A percentile compares a stretch with the other conserved stretches of the same genome.
Evolutionary conservation across 768 basidiomycete genomes (phyloP).

Genomic region (Termitomyces sp.): DNA sequence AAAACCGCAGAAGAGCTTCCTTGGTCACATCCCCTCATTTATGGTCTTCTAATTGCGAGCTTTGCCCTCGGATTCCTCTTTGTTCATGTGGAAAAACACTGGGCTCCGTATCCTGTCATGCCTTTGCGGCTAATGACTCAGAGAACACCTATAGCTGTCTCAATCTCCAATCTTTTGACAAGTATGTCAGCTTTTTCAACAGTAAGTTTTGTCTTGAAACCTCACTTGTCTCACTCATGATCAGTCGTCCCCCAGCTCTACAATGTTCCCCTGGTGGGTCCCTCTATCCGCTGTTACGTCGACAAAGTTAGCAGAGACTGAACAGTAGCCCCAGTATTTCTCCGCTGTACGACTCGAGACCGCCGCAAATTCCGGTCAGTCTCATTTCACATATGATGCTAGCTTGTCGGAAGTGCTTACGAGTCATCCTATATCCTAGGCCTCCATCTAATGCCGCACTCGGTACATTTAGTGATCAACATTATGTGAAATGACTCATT

Average conservation of each 20-base stretch:
- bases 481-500: conserved; percentile 15
- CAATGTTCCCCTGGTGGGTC: conserved; percentile 73
- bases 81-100: conserved; percentile 72
- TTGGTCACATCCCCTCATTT: conserved; percentile 74
- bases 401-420: conserved; percentile 9
- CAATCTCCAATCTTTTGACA: conserved; percentile 72
- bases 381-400: conserved; percentile 8
- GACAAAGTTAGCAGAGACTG: conserved; percentile 2
- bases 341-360: conserved; percentile 71
- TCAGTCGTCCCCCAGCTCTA: conserved; percentile 52
- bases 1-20: conserved; percentile 75
- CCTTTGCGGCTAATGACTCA: conserved; percentile 75
- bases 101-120: conserved; percentile 85
- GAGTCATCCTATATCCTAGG: conserved; percentile 37
- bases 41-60: conserved; percentile 59
- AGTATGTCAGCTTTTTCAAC: conserved; percentile 80
- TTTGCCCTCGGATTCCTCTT: conserved; percentile 55
- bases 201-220: conserved; percentile 36
- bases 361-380: conserved; percentile 68
- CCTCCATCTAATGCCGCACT: conserved; percentile 86
- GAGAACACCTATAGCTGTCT: conserved; percentile 79
- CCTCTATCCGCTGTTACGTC: neutral
- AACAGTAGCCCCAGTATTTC: conserved; percentile 59
- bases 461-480: conserved; percentile 43
- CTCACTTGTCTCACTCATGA: conserved; percentile 17